Percentiles rank a stretch among this genome's conserved stretches.
Conservation (phyloP, 169 alveolate species). For the Perkinsus marinus region DNA sequence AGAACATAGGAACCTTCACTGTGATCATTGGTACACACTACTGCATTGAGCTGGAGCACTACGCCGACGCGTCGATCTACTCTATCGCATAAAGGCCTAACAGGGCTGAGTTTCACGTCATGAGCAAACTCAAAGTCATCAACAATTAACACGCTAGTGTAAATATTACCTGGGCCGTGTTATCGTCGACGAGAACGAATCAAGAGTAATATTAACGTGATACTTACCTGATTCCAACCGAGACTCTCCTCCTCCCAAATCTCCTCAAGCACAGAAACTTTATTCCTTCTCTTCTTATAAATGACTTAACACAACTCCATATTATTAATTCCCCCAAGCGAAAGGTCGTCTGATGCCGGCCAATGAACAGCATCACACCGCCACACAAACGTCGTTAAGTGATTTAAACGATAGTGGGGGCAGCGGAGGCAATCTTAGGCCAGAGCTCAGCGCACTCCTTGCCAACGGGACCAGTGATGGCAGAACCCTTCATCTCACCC, state of each 20-base stretch:
- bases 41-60: too few relatives aligned
- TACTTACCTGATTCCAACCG: too few relatives aligned
- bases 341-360: not conserved
- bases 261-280: not conserved
- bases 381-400: not conserved
- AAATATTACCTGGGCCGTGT: not conserved
- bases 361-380: not conserved
- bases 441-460: conserved; percentile 98
- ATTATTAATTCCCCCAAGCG: not conserved
- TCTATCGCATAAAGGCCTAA: too few relatives aligned
- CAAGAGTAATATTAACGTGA: too few relatives aligned
- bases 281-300: not conserved
- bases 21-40: too few relatives aligned
- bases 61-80: too few relatives aligned
- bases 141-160: too few relatives aligned
- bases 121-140: too few relatives aligned
- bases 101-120: too few relatives aligned
- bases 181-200: not conserved
- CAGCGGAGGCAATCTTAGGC: conserved; percentile 98
- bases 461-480: conserved; percentile 98
- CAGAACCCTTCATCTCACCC: conserved; percentile 99
- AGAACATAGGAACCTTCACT: too few relatives aligned
- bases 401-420: conserved; percentile 89
- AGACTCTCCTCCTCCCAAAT: not conserved
- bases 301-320: not conserved